phyloP scores from a whole-genome alignment of 2,329 filamentous ascomycete genomes.

The Didymella exigua region DNA sequence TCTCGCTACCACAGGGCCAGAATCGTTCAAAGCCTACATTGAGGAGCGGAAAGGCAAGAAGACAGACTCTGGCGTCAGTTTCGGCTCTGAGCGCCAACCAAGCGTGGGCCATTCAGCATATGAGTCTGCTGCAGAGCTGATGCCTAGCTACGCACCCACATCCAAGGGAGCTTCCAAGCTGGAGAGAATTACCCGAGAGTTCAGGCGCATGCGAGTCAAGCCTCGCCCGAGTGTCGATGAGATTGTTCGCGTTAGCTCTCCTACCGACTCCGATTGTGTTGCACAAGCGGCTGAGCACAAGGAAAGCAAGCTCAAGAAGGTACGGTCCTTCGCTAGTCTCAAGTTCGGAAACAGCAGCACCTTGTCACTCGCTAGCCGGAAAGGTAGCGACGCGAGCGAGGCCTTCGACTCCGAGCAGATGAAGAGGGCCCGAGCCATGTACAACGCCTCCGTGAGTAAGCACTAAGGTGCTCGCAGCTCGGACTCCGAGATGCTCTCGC shows the following conservation, averaged over 20 bases:
- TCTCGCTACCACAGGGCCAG: constrained; percentile 50
- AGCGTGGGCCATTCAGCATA: constrained; percentile 35
- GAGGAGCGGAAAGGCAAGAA: constrained; percentile 58
- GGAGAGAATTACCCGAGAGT: constrained; percentile 64
- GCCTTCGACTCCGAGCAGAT: constrained; percentile 46
- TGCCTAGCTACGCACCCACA: constrained; percentile 23
- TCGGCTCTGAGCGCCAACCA: constrained; percentile 50
- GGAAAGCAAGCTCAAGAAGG: constrained; percentile 47
- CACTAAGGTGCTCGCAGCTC: constrained; percentile 6
- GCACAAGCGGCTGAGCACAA: constrained; percentile 29
- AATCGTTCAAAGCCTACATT: constrained; percentile 41
- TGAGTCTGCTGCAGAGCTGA: constrained; percentile 32
- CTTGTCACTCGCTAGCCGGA: constrained; percentile 39
- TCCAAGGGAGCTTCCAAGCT: constrained; percentile 56
- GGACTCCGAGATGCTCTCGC: not conserved
- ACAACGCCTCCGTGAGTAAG: constrained; percentile 38
- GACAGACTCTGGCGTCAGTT: constrained; percentile 68
- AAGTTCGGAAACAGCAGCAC: constrained; percentile 40
- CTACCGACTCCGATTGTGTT: constrained; percentile 23
- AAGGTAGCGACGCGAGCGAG: constrained; percentile 39
- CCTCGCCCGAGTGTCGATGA: constrained; percentile 59
- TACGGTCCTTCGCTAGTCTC: constrained; percentile 42
- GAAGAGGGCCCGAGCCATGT: constrained; percentile 44
- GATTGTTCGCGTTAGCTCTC: constrained; percentile 46
- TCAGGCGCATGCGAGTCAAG: constrained; percentile 63